Conservation (phyloP, 805 yeast species). For the Candida bentonensis region DNA sequence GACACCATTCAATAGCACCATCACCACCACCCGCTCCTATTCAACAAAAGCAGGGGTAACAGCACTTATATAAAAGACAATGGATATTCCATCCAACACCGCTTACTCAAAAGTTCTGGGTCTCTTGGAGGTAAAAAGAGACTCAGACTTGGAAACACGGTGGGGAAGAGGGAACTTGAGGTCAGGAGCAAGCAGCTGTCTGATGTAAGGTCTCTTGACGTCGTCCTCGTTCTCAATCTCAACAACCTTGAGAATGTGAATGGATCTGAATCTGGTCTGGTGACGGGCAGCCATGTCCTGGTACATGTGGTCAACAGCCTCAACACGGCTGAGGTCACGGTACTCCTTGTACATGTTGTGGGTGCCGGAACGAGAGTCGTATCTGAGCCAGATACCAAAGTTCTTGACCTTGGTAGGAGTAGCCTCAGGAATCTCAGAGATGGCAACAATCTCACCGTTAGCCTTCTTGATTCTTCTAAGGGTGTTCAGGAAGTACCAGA, state of each 20-base stretch:
- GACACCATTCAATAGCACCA: neutral
- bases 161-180: conserved; percentile 99
- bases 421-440: conserved; percentile 83
- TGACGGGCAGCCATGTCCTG: conserved; percentile 99
- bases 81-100: too few species aligned
- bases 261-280: conserved; percentile 99
- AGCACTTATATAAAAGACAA: too few species aligned
- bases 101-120: conserved; percentile 94
- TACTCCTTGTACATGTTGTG: conserved; percentile 99
- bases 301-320: conserved; percentile 97
- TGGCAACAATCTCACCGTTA: conserved; percentile 96
- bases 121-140: conserved; percentile 80
- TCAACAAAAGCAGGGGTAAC: too few species aligned
- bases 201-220: conserved; percentile 98
- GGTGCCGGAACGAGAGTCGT: conserved; percentile 99
- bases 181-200: conserved; percentile 89
- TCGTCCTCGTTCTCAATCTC: conserved; percentile 96
- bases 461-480: conserved; percentile 99
- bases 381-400: conserved; percentile 99
- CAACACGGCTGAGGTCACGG: conserved; percentile 98
- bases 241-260: conserved; percentile 98
- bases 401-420: conserved; percentile 99
- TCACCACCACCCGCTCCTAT: too few species aligned
- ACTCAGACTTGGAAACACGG: conserved; percentile 88
- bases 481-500: conserved; percentile 99